Base-by-base conservation (phyloP, 2,329 filamentous ascomycete species). In the Botryotinia calthae region DNA sequence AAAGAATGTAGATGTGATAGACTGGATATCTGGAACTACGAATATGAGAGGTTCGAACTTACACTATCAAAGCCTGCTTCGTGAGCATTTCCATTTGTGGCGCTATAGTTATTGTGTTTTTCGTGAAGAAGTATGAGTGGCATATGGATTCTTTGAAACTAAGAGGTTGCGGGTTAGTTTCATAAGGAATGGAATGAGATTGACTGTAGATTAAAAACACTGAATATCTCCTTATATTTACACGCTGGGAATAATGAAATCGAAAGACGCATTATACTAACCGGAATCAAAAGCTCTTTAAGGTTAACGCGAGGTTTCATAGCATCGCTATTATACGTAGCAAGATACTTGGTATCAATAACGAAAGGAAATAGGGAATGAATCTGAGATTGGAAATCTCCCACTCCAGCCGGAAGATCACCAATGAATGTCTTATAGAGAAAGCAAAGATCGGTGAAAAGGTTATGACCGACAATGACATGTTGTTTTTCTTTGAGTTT, bases 361-460 rank as follows among this genome's bases (percentile, higher is more conserved):
- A 91, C 83, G 2, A 81, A 79, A 0, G 84, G 83, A 56, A 85
- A 84, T 4, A 87, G 76, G 1, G 80, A 76, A 75, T 89, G 85
- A 2, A 90, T 83, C 2, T 81, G 79, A 9, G 79, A 73, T 56
- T 84, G 82, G 77, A 91, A 92, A 34, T 86, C 85, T 4, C 84
- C 82, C 1, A 90, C 79, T 0, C 82, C 86, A 3, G 82, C 80
- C 0, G 90, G 90, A 2, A 92, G 81, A 1, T 81, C 75, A 1
- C 87, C 88, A 67, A 91, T 83, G 79, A 92, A 92, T 1, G 85
- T 86, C n/a, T 84, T 81, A 79, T 91, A 89, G 51, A 92, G 81
- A 77, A 91, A 91, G 51, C 88, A 85, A 4, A 92, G 82, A 76
- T 92, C 89, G 2, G 86, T 85, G 75, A 92, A 88, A 73, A 89